Conservation (phyloP, 2,329 filamentous ascomycete species). For the Mollisia scopiformis region DNA sequence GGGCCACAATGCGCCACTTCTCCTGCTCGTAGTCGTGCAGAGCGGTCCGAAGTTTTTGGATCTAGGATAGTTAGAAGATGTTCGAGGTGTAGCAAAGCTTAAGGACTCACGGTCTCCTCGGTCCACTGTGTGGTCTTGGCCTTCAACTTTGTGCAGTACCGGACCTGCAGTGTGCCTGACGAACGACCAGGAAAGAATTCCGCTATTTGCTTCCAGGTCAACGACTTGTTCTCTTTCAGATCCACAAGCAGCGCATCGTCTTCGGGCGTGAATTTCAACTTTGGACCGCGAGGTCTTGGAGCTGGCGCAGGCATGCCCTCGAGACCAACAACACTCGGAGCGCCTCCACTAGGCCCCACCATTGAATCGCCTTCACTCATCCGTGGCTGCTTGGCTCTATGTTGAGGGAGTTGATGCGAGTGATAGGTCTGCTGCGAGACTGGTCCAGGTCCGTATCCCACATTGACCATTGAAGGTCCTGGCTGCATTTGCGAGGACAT, state of each 20-base stretch:
- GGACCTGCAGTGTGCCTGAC: slow-evolving; percentile 88
- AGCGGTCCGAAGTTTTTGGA: slow-evolving; percentile 75
- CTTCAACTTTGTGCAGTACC: slow-evolving; percentile 94
- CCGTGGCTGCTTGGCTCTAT: slow-evolving; percentile 69
- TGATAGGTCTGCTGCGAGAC: slow-evolving; percentile 52
- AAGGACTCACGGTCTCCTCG: slow-evolving; percentile 81
- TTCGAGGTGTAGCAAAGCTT: background rate
- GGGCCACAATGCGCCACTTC: slow-evolving; percentile 89
- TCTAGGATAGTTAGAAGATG: slow-evolving; percentile 49
- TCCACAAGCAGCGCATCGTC: slow-evolving; percentile 88
- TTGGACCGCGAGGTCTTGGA: slow-evolving; percentile 79
- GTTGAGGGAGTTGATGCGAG: slow-evolving; percentile 79
- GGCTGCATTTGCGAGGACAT: slow-evolving; percentile 61
- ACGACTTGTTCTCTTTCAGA: slow-evolving; percentile 89
- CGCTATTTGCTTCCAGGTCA: slow-evolving; percentile 97
- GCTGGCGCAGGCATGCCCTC: slow-evolving; percentile 86
- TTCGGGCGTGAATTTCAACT: slow-evolving; percentile 91
- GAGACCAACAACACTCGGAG: slow-evolving; percentile 84
- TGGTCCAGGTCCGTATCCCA: slow-evolving; percentile 37
- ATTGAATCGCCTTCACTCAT: slow-evolving; percentile 52
- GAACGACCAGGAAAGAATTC: slow-evolving; percentile 93
- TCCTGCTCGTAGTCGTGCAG: slow-evolving; percentile 88
- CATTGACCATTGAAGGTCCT: slow-evolving; percentile 54
- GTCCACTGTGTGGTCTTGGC: slow-evolving; percentile 94
- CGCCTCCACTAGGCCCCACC: slow-evolving; percentile 52